Evolutionary conservation across 257 asterid species (phyloP), one percentile per base, ranked within the genome.

Genomic region (Lantana camara): DNA sequence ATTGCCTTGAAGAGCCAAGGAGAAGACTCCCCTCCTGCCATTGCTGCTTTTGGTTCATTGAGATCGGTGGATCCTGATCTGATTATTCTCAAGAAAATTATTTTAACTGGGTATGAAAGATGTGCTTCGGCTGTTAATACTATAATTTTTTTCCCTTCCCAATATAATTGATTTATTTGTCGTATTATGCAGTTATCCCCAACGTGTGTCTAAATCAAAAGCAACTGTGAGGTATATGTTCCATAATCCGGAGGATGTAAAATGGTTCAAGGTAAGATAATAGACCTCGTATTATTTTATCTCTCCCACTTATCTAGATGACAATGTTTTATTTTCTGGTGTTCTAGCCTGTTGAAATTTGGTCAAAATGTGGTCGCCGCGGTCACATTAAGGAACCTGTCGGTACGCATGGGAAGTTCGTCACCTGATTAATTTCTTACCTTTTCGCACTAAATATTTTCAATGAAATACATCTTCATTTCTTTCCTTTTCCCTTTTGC

Each of bases 351-450:
- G 95, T 83, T 59, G 99, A 94, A 77, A 82, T 94, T 48, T 85
- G 87, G 95, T 75, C 99, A 58, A 94, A 94, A 75, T 76, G 86
- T 44, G 98, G 99, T 27, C 92, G 93, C 9, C 96, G 97, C 34
- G 97, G 99, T 65, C 95, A 96, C 64, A 72, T 94, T 59, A 94
- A 80, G 83, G 99, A 94, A 79, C 96, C 99, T 7, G 91, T 90
- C 23, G 99, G 99, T 72, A 94, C 99, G 54, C 99, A 94, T 47
- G 99, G 99, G 90, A 86, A 47, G 78, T 53, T 24, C 46, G 50
- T 55, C 60, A 11, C 67, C 50, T 7, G 17, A 14, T 53, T 27
- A 54, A n/a, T n/a, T n/a, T n/a, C n/a, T 27, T 27, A 2, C 2
- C 5, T 27, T 27, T 27, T 27, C 5, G 32, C 32, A 27, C 5